A percentile compares a stretch with the other conserved stretches of the same genome.
These are phyloP conservation scores for Cucumis sativus DNA, from an alignment of 306 rosid species.

Conservation along the genomic window Cucumber_9930_V3 NC_026657.2:5739001-5739500, in stretches of 20 bases:
- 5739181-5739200: constrained; percentile 30
- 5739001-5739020: constrained; percentile 34
- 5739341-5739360: constrained; percentile 61
- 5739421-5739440: constrained; percentile 78
- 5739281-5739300: constrained; percentile 73
- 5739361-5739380: constrained; percentile 82
- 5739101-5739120: constrained; percentile 82
- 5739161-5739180: constrained; percentile 51
- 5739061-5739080: constrained; percentile 60
- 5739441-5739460: constrained; percentile 88
- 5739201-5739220: constrained; percentile 81
- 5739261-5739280: constrained; percentile 78
- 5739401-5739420: constrained; percentile 78
- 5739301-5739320: constrained; percentile 80
- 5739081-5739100: constrained; percentile 72
- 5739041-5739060: constrained; percentile 90
- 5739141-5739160: constrained; percentile 59
- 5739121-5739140: constrained; percentile 91
- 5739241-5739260: constrained; percentile 70
- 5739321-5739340: constrained; percentile 48
- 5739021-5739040: constrained; percentile 89
- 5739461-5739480: constrained; percentile 70
- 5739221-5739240: constrained; percentile 87
- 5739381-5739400: constrained; percentile 91
- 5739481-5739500: constrained; percentile 30